Percentiles rank a stretch among this genome's conserved stretches.
phyloP scores from a whole-genome alignment of 768 basidiomycete genomes.

The Multifurca ochricompacta region DNA sequence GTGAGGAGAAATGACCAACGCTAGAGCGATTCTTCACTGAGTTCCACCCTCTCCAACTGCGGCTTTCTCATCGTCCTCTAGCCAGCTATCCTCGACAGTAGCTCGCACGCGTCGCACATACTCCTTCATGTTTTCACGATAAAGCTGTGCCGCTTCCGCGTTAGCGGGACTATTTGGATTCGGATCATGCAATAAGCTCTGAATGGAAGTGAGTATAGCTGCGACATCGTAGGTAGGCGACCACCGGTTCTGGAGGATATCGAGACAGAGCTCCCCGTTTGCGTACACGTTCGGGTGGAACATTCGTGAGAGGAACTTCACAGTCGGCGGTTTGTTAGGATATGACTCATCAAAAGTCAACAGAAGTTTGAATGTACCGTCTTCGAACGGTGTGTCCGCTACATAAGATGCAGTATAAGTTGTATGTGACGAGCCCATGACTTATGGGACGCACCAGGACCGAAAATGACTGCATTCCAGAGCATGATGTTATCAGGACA shows the following conservation, averaged over 20 bases:
- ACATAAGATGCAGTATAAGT: slow-evolving; percentile 10
- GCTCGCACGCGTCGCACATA: slow-evolving; percentile 89
- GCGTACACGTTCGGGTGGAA: slow-evolving; percentile 99
- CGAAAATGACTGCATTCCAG: slow-evolving; percentile 99
- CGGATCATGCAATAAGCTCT: slow-evolving; percentile 92
- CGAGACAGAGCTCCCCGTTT: slow-evolving; percentile 95
- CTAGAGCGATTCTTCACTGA: slow-evolving; percentile 9
- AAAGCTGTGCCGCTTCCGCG: slow-evolving; percentile 94
- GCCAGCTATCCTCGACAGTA: slow-evolving; percentile 93
- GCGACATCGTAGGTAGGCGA: slow-evolving; percentile 98
- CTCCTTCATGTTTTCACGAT: slow-evolving; percentile 97
- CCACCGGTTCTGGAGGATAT: slow-evolving; percentile 99
- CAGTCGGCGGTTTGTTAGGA: slow-evolving; percentile 96
- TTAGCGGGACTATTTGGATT: slow-evolving; percentile 99
- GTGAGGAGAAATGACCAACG: background rate
- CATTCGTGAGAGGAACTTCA: slow-evolving; percentile 96
- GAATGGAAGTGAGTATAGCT: slow-evolving; percentile 94
- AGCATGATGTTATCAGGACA: slow-evolving; percentile 99
- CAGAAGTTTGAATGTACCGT: slow-evolving; percentile 95
- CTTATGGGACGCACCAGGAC: slow-evolving; percentile 61
- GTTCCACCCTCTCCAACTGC: slow-evolving; percentile 40
- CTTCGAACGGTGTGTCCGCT: slow-evolving; percentile 99
- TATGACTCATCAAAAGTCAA: slow-evolving; percentile 97
- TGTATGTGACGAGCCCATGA: background rate
- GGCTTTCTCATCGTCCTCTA: slow-evolving; percentile 66